Evolutionary conservation across 805 yeast species (phyloP).

Genomic region (Yamadazyma phyllophila): DNA sequence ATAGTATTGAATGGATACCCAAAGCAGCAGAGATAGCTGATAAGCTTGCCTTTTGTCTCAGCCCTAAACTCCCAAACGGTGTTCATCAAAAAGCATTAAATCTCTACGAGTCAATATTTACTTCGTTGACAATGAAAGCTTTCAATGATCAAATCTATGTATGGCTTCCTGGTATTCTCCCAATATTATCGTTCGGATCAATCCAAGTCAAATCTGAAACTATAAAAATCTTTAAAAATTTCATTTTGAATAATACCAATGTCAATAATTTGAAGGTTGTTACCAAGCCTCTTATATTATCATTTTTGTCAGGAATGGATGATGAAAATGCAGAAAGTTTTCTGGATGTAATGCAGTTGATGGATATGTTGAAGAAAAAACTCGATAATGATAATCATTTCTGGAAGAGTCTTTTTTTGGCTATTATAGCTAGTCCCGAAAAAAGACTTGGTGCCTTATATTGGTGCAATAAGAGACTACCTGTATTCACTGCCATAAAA

Average conservation of each 20-base stretch:
- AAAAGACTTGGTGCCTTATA: slow-evolving; percentile 79
- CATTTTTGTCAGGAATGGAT: slow-evolving; percentile 84
- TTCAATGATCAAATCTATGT: slow-evolving; percentile 56
- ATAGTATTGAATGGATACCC: slow-evolving; percentile 56
- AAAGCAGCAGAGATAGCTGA: slow-evolving; percentile 62
- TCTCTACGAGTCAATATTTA: slow-evolving; percentile 70
- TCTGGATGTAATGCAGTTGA: slow-evolving; percentile 52
- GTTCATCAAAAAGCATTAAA: slow-evolving; percentile 88
- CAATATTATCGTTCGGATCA: slow-evolving; percentile 83
- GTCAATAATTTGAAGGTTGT: slow-evolving; percentile 46
- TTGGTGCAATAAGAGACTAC: slow-evolving; percentile 68
- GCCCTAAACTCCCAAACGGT: slow-evolving; percentile 86
- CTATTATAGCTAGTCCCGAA: slow-evolving; percentile 76
- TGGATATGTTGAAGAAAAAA: slow-evolving; percentile 57
- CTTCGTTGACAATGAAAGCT: slow-evolving; percentile 53
- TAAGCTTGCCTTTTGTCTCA: slow-evolving; percentile 73
- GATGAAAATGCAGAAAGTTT: slow-evolving; percentile 89
- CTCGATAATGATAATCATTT: slow-evolving; percentile 69
- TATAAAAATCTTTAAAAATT: slow-evolving; percentile 56
- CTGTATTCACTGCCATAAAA: slow-evolving; percentile 49
- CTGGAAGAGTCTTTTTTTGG: slow-evolving; percentile 80
- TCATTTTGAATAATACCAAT: slow-evolving; percentile 48
- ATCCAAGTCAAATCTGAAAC: slow-evolving; percentile 83
- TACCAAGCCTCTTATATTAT: slow-evolving; percentile 66
- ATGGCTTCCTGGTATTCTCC: slow-evolving; percentile 94